A percentile compares a stretch with the other conserved stretches of the same genome.
These are phyloP conservation scores for Fusarium luffae DNA, from an alignment of 2,329 filamentous ascomycete species.

Conservation along the genomic window DNA sequence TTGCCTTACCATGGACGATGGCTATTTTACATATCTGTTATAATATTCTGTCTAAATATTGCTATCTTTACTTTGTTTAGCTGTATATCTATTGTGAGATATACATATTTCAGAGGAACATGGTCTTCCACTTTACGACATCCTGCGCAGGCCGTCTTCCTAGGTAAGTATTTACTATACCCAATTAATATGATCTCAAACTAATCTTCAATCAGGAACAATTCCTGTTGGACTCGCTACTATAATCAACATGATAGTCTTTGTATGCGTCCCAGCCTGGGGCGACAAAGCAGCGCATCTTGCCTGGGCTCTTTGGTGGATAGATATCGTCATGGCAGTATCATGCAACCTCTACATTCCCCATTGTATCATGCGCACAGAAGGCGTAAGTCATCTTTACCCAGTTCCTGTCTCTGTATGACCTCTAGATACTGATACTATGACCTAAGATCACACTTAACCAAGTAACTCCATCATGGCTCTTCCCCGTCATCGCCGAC, in stretches of 20 bases:
- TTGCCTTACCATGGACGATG: constrained; percentile 67
- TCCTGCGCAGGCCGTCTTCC: constrained; percentile 63
- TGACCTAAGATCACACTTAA: constrained; percentile 39
- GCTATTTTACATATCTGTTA: constrained; percentile 66
- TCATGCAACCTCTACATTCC: constrained; percentile 60
- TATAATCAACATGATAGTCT: constrained; percentile 68
- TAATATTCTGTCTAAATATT: constrained; percentile 67
- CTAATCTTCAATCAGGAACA: constrained; percentile 57
- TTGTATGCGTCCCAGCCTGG: constrained; percentile 68
- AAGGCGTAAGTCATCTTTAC: constrained; percentile 48
- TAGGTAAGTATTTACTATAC: constrained; percentile 1
- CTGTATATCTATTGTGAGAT: constrained; percentile 64
- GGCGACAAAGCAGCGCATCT: constrained; percentile 61
- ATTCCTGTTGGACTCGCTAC: constrained; percentile 73
- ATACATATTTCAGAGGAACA: constrained; percentile 69
- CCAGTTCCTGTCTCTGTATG: constrained; percentile 41
- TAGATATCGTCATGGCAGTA: constrained; percentile 59
- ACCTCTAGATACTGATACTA: constrained; percentile 2
- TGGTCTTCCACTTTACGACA: constrained; percentile 71
- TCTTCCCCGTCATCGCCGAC: constrained; percentile 70
- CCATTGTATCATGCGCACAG: constrained; percentile 56
- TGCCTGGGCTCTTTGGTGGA: constrained; percentile 66
- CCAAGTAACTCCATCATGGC: constrained; percentile 67
- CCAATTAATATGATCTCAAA: neutral
- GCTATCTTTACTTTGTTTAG: constrained; percentile 64